Evolutionary conservation across 75 land plant genomes (phyloP).

Genomic region (Larix kaempferi): DNA sequence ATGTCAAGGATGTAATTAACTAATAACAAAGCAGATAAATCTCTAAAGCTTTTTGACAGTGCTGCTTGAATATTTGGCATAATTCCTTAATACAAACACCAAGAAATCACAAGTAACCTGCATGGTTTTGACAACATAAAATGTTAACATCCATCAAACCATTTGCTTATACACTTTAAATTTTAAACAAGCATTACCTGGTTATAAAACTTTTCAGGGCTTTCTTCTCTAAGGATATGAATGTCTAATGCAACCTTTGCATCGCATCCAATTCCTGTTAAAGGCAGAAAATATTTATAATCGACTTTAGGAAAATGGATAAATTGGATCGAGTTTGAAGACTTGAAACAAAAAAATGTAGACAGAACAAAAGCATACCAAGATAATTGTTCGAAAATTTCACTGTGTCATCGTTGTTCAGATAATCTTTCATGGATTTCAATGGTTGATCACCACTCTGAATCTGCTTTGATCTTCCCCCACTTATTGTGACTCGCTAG

Average conservation of each 20-base stretch:
- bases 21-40: no score
- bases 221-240: constrained; percentile 61
- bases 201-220: constrained; percentile 66
- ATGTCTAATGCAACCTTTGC: constrained; percentile 89
- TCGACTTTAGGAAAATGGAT: background rate
- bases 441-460: constrained; percentile 2
- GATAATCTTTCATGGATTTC: constrained; percentile 42
- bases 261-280: constrained; percentile 87
- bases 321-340: background rate
- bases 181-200: constrained; percentile 49
- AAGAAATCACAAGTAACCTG: no score
- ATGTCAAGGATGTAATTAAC: no score
- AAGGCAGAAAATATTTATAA: background rate
- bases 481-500: constrained; percentile 56
- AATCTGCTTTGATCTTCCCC: constrained; percentile 11
- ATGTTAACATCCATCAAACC: background rate
- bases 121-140: background rate
- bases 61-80: no score
- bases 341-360: background rate
- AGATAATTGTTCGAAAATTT: constrained; percentile 79
- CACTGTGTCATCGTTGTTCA: constrained; percentile 2
- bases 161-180: background rate
- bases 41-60: no score
- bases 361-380: constrained; percentile 32
- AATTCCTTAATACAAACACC: no score